phyloP scores from a whole-genome alignment of 257 asterid genomes.

The Penstemon eatonii region DNA sequence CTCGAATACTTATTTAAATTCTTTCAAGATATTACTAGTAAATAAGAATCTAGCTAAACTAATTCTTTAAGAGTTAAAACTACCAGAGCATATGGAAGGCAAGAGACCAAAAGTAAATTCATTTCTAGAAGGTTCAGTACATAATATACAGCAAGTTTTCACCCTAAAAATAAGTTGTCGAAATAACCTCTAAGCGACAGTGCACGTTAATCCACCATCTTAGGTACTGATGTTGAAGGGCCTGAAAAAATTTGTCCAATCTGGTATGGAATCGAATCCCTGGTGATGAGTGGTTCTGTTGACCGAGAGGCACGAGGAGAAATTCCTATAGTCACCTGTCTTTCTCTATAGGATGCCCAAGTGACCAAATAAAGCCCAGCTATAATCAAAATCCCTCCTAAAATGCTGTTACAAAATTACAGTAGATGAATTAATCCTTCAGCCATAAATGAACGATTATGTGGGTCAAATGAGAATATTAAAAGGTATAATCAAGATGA shows the following conservation, averaged over 20 bases:
- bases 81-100: too few species aligned
- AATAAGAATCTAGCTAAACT: too few species aligned
- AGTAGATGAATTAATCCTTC: too few species aligned
- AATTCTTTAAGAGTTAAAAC: too few species aligned
- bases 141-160: too few species aligned
- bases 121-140: too few species aligned
- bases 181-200: slow-evolving; percentile 7
- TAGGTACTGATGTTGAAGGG: slow-evolving; percentile 52
- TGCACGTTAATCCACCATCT: slow-evolving; percentile 50
- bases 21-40: too few species aligned
- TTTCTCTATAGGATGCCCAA: slow-evolving; percentile 81
- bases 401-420: slow-evolving; percentile 47
- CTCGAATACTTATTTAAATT: too few species aligned
- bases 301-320: slow-evolving; percentile 39
- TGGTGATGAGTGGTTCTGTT: slow-evolving; percentile 41
- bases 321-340: slow-evolving; percentile 36
- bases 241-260: slow-evolving; percentile 55
- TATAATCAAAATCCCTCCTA: slow-evolving; percentile 79
- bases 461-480: too few species aligned
- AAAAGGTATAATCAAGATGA: too few species aligned
- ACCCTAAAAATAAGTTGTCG: neutral
- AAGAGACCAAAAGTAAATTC: too few species aligned
- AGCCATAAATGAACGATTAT: too few species aligned
- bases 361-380: slow-evolving; percentile 94
- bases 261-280: slow-evolving; percentile 40